Evolutionary conservation across 192 early-diverging fungal species (phyloP).

Genomic region (Paraglomus brasilianum): DNA sequence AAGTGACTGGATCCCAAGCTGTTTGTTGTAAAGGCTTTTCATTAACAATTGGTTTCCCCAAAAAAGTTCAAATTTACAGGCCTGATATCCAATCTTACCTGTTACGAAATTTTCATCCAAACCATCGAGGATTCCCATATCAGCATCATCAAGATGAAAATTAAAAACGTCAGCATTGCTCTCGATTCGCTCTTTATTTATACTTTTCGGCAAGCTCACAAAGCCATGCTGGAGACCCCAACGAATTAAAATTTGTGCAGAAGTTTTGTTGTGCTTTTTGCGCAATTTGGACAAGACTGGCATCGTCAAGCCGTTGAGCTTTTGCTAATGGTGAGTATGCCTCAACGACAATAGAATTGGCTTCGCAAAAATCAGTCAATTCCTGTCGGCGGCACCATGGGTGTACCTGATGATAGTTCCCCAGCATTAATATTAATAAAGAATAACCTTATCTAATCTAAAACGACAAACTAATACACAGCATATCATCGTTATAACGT

Average conservation of each 20-base stretch:
- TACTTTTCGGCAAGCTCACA: slow-evolving; percentile 63
- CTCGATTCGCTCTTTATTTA: slow-evolving; percentile 46
- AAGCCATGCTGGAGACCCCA: slow-evolving; percentile 64
- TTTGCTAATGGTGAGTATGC: slow-evolving; percentile 56
- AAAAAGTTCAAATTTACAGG: too few species aligned
- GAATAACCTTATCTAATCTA: too few species aligned
- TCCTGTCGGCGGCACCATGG: slow-evolving; percentile 48
- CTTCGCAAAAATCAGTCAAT: slow-evolving; percentile 46
- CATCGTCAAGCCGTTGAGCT: slow-evolving; percentile 51
- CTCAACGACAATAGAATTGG: slow-evolving; percentile 51
- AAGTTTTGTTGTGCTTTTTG: slow-evolving; percentile 51
- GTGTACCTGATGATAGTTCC: slow-evolving; percentile 37
- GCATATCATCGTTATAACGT: not conserved
- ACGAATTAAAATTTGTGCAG: slow-evolving; percentile 57
- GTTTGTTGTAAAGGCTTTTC: too few species aligned
- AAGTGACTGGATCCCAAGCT: too few species aligned
- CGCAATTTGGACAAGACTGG: slow-evolving; percentile 47
- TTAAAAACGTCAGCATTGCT: slow-evolving; percentile 61
- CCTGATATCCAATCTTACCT: slow-evolving; percentile 28
- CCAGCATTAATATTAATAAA: too few species aligned
- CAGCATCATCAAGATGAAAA: slow-evolving; percentile 53
- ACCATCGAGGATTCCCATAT: slow-evolving; percentile 54
- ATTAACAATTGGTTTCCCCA: too few species aligned
- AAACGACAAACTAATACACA: not conserved
- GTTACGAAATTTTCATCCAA: slow-evolving; percentile 51